Conservation (phyloP, 2,329 filamentous ascomycete genomes). For the Monosporascus sp. region DNA sequence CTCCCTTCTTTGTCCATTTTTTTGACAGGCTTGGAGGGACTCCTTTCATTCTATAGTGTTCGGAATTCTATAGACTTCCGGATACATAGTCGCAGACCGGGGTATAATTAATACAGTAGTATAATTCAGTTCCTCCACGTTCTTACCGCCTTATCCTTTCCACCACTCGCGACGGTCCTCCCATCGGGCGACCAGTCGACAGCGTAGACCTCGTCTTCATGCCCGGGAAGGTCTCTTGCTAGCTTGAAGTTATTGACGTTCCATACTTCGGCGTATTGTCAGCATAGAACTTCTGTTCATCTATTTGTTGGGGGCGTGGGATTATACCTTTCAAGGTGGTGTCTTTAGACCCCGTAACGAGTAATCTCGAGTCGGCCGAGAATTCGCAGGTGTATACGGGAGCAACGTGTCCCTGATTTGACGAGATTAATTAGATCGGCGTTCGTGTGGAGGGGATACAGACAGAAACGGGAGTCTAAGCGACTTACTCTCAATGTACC, state of each 20-base stretch:
- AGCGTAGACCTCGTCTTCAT: constrained; percentile 89
- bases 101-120: background rate
- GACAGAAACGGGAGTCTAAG: background rate
- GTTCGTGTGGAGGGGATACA: background rate
- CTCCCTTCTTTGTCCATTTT: too few relatives aligned
- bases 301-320: constrained; percentile 1
- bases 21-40: too few relatives aligned
- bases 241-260: constrained; percentile 82
- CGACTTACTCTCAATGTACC: constrained; percentile 68
- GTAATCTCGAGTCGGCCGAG: constrained; percentile 73
- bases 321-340: constrained; percentile 67
- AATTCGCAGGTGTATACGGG: constrained; percentile 92
- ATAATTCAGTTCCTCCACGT: constrained; percentile 57
- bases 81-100: background rate
- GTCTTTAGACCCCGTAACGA: constrained; percentile 86
- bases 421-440: constrained; percentile 2
- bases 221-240: constrained; percentile 74
- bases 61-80: background rate
- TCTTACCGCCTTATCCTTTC: constrained; percentile 78
- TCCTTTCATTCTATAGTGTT: too few relatives aligned
- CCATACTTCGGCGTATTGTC: constrained; percentile 56
- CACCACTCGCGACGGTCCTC: constrained; percentile 81
- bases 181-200: constrained; percentile 95
- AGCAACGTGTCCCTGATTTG: constrained; percentile 39
- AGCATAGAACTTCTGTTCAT: background rate